These are phyloP conservation scores for Clarireedia monteithiana DNA, from an alignment of 2,329 filamentous ascomycete species.

Conservation along the genomic window DNA sequence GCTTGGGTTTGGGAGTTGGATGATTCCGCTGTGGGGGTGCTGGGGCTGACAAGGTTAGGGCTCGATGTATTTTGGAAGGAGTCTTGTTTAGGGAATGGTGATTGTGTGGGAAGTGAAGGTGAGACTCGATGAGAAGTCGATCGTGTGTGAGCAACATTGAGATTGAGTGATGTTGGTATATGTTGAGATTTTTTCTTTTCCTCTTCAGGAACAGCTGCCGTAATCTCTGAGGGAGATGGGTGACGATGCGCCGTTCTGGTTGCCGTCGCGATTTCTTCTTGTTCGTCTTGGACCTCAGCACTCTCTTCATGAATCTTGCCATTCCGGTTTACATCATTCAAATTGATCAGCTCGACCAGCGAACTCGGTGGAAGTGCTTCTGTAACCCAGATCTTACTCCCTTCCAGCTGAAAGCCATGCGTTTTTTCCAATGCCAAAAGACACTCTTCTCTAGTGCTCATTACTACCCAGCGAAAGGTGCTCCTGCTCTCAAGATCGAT, in stretches of 20 bases:
- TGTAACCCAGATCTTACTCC: not conserved
- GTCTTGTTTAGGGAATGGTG: not conserved
- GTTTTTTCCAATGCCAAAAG: conserved; percentile 8
- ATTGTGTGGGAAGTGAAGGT: conserved; percentile 1
- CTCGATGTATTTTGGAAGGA: not conserved
- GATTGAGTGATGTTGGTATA: not conserved
- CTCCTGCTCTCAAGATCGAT: conserved; percentile 13
- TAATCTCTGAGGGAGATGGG: not conserved
- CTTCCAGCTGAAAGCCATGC: conserved; percentile 9
- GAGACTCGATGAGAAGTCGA: not conserved
- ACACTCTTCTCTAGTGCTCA: conserved; percentile 15
- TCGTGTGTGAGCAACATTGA: not conserved
- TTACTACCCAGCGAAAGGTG: conserved; percentile 23
- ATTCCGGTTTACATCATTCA: not conserved
- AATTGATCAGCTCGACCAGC: not conserved
- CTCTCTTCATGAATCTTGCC: not conserved
- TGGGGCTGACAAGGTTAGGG: not conserved
- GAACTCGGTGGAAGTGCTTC: conserved; percentile 3
- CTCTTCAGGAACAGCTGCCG: not conserved
- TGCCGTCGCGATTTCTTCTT: not conserved
- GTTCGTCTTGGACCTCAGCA: not conserved
- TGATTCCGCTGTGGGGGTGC: not conserved
- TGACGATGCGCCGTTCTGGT: not conserved
- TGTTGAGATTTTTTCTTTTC: not conserved
- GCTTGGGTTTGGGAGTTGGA: conserved; percentile 8